These are phyloP conservation scores for Mucor piriformis DNA, from an alignment of 371 early-diverging fungal species.

Conservation along the genomic window DNA sequence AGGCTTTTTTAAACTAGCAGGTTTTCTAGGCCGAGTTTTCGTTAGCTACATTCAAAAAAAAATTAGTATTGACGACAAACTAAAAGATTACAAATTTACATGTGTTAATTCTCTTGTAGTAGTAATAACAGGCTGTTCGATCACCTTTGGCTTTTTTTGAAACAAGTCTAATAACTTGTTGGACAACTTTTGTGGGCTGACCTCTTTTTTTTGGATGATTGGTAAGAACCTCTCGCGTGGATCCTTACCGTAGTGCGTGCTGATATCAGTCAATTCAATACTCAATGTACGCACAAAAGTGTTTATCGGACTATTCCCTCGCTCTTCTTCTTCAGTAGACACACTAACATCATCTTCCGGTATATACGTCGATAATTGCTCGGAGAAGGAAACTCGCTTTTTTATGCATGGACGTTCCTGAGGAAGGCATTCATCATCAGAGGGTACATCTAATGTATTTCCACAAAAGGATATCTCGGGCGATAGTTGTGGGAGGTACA, in stretches of 20 bases:
- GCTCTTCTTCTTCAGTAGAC: background rate
- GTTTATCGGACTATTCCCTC: background rate
- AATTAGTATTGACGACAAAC: background rate
- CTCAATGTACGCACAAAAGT: background rate
- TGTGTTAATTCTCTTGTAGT: conserved; percentile 10
- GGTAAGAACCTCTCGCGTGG: conserved; percentile 10
- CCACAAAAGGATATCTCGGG: conserved; percentile 18
- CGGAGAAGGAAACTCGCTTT: conserved; percentile 26
- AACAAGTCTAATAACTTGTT: conserved; percentile 24
- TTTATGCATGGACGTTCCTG: conserved; percentile 10
- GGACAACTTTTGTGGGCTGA: conserved; percentile 17
- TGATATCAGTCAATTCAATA: background rate
- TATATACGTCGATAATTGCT: conserved; percentile 16
- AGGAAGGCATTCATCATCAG: background rate
- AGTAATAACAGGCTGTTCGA: background rate
- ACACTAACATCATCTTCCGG: conserved; percentile 3
- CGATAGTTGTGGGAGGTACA: conserved; percentile 26
- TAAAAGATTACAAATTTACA: conserved; percentile 16
- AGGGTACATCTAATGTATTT: background rate
- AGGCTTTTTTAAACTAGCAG: conserved; percentile 23
- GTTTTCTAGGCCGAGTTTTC: conserved; percentile 25
- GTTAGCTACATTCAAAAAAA: conserved; percentile 15
- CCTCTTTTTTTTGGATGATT: background rate
- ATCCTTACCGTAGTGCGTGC: background rate
- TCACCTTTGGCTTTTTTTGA: conserved; percentile 11